Conservation (phyloP, 164 flowering plant species). For the Echeveria elegans region DNA sequence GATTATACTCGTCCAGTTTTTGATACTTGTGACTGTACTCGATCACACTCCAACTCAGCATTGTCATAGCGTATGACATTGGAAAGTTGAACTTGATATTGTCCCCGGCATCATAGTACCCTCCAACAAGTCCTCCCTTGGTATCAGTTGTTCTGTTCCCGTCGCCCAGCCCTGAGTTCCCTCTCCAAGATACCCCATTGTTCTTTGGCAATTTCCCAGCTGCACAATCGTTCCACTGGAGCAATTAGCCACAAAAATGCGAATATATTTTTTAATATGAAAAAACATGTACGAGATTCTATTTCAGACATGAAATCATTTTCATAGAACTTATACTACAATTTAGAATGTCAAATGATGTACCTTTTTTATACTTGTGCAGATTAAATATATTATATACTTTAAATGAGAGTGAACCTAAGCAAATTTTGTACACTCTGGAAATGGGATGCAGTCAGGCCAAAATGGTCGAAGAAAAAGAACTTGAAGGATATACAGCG, state of each 20-base stretch:
- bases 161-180: constrained; percentile 57
- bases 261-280: too few relatives aligned
- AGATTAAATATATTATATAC: too few relatives aligned
- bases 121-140: constrained; percentile 65
- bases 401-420: too few relatives aligned
- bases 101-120: constrained; percentile 84
- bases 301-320: neutral
- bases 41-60: constrained; percentile 83
- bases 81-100: constrained; percentile 72
- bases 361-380: too few relatives aligned
- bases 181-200: constrained; percentile 52
- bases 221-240: constrained; percentile 17
- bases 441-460: too few relatives aligned
- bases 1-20: constrained; percentile 48
- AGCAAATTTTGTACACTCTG: too few relatives aligned
- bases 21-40: constrained; percentile 66
- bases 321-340: too few relatives aligned
- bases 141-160: constrained; percentile 35
- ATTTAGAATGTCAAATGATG: too few relatives aligned
- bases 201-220: constrained; percentile 64
- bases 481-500: too few relatives aligned
- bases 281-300: neutral
- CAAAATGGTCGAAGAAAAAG: too few relatives aligned
- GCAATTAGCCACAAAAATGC: neutral
- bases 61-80: constrained; percentile 69